phyloP scores from a whole-genome alignment of 1,284 basidiomycete genomes.

The Salmacisia buchloeana region DNA sequence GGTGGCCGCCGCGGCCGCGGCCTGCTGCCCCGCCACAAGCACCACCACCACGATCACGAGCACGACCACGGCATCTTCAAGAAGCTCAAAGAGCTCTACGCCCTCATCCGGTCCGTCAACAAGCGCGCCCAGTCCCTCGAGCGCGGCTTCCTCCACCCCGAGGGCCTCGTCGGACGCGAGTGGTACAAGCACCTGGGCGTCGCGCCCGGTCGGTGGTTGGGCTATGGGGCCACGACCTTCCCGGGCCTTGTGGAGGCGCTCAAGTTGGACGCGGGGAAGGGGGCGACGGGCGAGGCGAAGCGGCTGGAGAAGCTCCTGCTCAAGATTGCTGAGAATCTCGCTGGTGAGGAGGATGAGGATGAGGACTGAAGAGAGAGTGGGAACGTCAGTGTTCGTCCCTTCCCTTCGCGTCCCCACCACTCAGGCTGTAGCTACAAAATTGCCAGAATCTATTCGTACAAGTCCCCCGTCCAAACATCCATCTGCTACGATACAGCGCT shows the following conservation, averaged over 20 bases:
- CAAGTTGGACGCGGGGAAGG: constrained; percentile 41
- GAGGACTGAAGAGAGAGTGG: background rate
- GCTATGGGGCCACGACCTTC: constrained; percentile 80
- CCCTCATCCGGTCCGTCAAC: constrained; percentile 65
- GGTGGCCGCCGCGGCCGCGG: no score
- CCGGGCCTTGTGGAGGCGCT: constrained; percentile 69
- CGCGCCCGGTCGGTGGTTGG: constrained; percentile 79
- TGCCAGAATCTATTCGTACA: no score
- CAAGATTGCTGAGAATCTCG: background rate
- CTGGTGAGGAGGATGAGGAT: background rate
- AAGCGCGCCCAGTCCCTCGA: constrained; percentile 71
- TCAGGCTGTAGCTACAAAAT: no score
- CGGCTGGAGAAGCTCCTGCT: constrained; percentile 19
- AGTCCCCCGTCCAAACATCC: no score
- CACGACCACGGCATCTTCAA: background rate
- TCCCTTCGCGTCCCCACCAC: no score
- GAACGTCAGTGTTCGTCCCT: no score
- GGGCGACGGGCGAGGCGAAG: constrained; percentile 28
- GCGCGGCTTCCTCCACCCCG: constrained; percentile 68
- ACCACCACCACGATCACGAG: background rate
- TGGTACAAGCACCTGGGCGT: constrained; percentile 83
- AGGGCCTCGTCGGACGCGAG: constrained; percentile 64
- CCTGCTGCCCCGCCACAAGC: background rate
- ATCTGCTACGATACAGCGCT: no score
- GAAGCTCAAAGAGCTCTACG: constrained; percentile 56